Base-by-base conservation (phyloP, 257 asterid genomes). In the Ilex asprella region DNA sequence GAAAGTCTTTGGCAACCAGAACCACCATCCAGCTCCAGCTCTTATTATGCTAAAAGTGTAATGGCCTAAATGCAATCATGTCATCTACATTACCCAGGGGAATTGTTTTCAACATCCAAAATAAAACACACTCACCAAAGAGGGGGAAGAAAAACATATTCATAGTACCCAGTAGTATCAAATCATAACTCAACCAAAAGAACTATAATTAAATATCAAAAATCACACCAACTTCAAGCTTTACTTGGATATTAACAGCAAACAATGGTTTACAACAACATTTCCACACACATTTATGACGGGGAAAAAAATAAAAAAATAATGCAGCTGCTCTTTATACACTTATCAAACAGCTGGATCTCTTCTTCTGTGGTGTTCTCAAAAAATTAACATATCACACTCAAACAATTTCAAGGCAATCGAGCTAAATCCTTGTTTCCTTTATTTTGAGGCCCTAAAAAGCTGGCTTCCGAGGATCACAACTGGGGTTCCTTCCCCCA, bases 401-500 rank as follows among this genome's bases (percentile, higher is more conserved):
- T 59, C 65, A 8, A 54, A 66, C 65, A 70, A 44, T 43, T 41
- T 62, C 7, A 67, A 60, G 35, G 16, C 49, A 59, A 59, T 39
- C 63, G 59, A 16, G 58, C 47, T 9, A 49, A 66, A 46, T 46
- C 27, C 44, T 27, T 15, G 35, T 16, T 44, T 31, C 58, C 51
- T 12, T 79, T 73, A 87, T 67, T 72, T 81, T 59, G 85, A 86
- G 75, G 89, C 74, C 83, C 80, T 79, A 70, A 89, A 89, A 72
- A 86, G 97, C 75, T 89, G 94, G 82, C 97, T 89, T 69, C 95
- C 97, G 21, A 84, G 87, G 15, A 77, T 83, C 67, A 89, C 97
- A 62, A 79, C 91, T 3, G 97, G 95, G 70, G 94, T 84, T 60
- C 94, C 97, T 81, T 81, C 95, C 69, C 95, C 97, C 97, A 86